These are phyloP conservation scores for Parsonsia alboflavescens DNA, from an alignment of 257 asterid genomes.

Conservation along the genomic window DNA sequence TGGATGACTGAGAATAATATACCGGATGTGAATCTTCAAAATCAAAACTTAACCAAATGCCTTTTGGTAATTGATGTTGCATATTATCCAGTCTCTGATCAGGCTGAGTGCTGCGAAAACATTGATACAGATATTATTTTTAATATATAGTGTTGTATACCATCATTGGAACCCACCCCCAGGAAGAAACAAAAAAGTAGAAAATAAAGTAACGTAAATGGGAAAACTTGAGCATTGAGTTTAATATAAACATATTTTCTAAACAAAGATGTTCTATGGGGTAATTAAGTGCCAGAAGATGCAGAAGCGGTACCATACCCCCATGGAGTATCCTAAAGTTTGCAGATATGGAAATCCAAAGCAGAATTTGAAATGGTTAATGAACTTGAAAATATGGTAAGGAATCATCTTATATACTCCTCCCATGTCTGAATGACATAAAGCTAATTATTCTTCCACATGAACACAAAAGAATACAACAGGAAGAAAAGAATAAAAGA, in stretches of 20 bases:
- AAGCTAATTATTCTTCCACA: neutral
- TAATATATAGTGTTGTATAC: neutral
- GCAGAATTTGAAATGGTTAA: neutral
- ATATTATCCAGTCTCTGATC: conserved; percentile 48
- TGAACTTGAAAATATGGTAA: neutral
- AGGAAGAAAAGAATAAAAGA: neutral
- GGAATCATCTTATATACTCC: neutral
- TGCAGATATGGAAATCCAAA: neutral
- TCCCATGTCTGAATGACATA: neutral
- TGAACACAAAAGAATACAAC: neutral
- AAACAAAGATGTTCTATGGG: neutral
- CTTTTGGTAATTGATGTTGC: conserved; percentile 69
- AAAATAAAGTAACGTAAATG: neutral
- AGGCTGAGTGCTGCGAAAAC: conserved; percentile 47
- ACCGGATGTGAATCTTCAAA: conserved; percentile 94
- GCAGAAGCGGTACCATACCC: neutral
- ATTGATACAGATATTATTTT: conserved; percentile 15
- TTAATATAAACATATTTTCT: neutral
- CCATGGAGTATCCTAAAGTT: neutral
- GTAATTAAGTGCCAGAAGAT: neutral
- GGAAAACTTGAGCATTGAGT: neutral
- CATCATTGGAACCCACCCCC: neutral
- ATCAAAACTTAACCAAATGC: conserved; percentile 82
- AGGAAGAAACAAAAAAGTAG: neutral
- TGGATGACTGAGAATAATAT: conserved; percentile 13